Conservation (phyloP, 768 basidiomycete species). For the Tylopilus vinaceipallidus region DNA sequence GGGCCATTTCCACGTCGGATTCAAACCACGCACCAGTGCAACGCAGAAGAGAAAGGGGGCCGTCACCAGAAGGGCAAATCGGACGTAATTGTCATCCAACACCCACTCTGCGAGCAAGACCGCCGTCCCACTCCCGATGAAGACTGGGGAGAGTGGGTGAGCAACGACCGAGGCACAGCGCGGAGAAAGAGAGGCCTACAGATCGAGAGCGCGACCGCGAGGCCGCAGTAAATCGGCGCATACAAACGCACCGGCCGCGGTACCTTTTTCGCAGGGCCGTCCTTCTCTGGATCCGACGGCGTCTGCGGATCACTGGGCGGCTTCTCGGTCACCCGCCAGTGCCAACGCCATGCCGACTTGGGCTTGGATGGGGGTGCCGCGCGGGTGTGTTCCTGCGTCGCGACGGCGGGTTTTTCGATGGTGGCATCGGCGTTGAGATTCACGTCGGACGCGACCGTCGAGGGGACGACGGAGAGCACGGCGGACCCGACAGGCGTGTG, state of each 20-base stretch:
- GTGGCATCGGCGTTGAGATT: constrained; percentile 47
- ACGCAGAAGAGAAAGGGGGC: constrained; percentile 75
- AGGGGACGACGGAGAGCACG: constrained; percentile 42
- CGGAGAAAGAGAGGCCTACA: constrained; percentile 44
- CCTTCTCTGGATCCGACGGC: constrained; percentile 49
- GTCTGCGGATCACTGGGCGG: constrained; percentile 7
- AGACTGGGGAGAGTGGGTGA: constrained; percentile 44
- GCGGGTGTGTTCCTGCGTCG: constrained; percentile 12
- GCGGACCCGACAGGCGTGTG: constrained; percentile 18
- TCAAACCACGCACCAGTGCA: constrained; percentile 50
- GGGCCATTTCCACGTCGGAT: neutral
- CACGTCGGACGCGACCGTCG: constrained; percentile 49
- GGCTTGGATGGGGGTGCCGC: neutral
- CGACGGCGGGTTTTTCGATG: constrained; percentile 22
- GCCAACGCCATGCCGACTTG: constrained; percentile 34
- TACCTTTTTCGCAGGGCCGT: constrained; percentile 25
- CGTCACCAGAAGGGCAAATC: constrained; percentile 65
- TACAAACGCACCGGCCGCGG: constrained; percentile 58
- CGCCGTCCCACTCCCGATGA: constrained; percentile 60
- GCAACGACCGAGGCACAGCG: constrained; percentile 8
- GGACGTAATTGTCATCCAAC: constrained; percentile 56
- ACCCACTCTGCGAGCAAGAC: constrained; percentile 65
- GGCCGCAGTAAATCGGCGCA: constrained; percentile 70
- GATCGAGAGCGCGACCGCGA: constrained; percentile 58
- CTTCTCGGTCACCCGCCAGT: constrained; percentile 43